Conservation (phyloP, 306 rosid genomes). For the Mimosa pudica region DNA sequence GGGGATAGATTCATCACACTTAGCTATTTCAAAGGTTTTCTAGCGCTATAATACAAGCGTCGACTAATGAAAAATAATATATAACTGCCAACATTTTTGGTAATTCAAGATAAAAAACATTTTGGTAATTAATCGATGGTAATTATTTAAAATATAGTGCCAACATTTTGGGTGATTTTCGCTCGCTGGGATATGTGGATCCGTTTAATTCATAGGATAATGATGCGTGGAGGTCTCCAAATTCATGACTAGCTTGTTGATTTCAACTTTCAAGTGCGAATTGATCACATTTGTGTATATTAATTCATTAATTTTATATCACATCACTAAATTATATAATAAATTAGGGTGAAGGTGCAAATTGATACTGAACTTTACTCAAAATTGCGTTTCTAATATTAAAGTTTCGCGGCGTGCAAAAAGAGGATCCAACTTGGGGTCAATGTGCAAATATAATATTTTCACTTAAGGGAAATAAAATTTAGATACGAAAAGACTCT, state of each 20-base stretch:
- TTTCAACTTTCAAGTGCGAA: not conserved
- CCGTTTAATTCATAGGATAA: not conserved
- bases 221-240: not conserved
- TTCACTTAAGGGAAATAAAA: too few relatives aligned
- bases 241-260: not conserved
- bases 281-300: not conserved
- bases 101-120: too few relatives aligned
- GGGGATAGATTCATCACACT: not conserved
- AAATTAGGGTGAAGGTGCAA: not conserved
- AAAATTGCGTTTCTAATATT: too few relatives aligned
- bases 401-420: too few relatives aligned
- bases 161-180: not conserved
- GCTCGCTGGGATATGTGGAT: not conserved
- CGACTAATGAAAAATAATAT: not conserved
- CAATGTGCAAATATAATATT: too few relatives aligned
- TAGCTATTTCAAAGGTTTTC: not conserved
- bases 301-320: not conserved
- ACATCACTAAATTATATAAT: not conserved
- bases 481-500: too few relatives aligned
- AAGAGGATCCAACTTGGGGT: too few relatives aligned
- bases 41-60: not conserved
- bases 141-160: not conserved
- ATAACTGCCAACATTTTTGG: not conserved
- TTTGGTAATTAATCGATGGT: too few relatives aligned
- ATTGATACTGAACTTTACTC: too few relatives aligned